phyloP scores from a whole-genome alignment of 2,329 filamentous ascomycete species.

The Sporothrix brunneoviolacea region DNA sequence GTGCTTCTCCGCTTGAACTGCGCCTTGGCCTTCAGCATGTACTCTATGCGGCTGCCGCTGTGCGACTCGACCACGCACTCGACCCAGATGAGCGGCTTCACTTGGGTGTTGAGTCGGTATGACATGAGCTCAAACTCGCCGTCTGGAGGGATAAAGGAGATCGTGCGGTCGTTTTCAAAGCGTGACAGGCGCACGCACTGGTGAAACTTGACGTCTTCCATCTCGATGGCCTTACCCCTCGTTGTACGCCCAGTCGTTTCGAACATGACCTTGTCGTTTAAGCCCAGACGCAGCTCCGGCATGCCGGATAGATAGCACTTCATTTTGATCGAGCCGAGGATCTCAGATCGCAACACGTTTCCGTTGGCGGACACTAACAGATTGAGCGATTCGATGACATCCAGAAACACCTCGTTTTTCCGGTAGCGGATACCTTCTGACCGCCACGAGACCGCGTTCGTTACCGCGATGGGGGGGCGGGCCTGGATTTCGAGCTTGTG shows the following conservation, averaged over 20 bases:
- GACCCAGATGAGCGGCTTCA: constrained; percentile 98
- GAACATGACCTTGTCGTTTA: constrained; percentile 99
- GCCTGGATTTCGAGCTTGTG: constrained; percentile 98
- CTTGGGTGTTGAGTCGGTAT: constrained; percentile 95
- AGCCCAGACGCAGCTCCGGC: constrained; percentile 86
- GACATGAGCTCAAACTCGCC: constrained; percentile 99
- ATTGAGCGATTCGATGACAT: constrained; percentile 94
- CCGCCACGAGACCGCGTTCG: constrained; percentile 96
- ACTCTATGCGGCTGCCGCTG: constrained; percentile 91
- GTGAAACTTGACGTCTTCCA: constrained; percentile 99
- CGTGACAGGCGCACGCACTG: constrained; percentile 92
- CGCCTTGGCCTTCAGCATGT: constrained; percentile 96
- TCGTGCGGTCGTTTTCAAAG: constrained; percentile 97
- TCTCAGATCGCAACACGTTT: constrained; percentile 92
- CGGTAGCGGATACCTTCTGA: constrained; percentile 96
- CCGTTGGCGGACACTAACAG: constrained; percentile 89
- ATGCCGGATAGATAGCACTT: constrained; percentile 98
- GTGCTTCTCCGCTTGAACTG: constrained; percentile 98
- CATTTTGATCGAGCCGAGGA: constrained; percentile 97
- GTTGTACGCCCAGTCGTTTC: constrained; percentile 93
- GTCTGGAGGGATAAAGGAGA: constrained; percentile 97
- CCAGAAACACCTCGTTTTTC: constrained; percentile 98
- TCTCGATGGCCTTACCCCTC: constrained; percentile 93
- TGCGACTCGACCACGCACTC: constrained; percentile 96
- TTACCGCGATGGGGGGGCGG: constrained; percentile 92